Percentiles rank a stretch among this genome's conserved stretches.
These are phyloP conservation scores for Solanum corneliomulleri DNA, from an alignment of 257 asterid genomes.

Conservation along the genomic window DNA sequence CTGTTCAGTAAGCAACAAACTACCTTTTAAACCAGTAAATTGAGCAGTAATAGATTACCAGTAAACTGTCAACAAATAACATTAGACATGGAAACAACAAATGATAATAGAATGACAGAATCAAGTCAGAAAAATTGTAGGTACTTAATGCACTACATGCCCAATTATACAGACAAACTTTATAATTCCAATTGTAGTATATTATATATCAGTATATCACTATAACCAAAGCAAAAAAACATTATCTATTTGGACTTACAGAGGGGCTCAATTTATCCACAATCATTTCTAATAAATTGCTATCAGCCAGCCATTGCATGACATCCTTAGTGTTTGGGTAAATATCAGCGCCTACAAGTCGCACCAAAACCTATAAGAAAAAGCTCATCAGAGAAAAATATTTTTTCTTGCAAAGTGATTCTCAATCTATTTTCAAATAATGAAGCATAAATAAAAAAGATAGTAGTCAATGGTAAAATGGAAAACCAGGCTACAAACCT, in stretches of 20 bases:
- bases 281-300: constrained; percentile 91
- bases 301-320: constrained; percentile 96
- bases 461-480: not conserved
- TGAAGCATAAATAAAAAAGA: not conserved
- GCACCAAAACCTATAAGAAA: constrained; percentile 72
- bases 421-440: not conserved
- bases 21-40: not conserved
- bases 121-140: not conserved
- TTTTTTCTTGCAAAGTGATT: not conserved
- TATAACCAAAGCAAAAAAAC: not conserved
- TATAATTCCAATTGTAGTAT: not conserved
- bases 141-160: not conserved
- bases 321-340: constrained; percentile 78
- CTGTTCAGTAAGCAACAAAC: not conserved
- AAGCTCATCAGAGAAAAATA: constrained; percentile 13
- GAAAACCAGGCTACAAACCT: constrained; percentile 39
- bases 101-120: not conserved
- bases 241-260: constrained; percentile 32
- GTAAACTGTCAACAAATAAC: not conserved
- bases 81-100: not conserved
- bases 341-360: constrained; percentile 85
- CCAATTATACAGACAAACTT: not conserved
- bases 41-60: not conserved
- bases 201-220: not conserved
- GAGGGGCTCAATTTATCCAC: constrained; percentile 76